phyloP scores from a whole-genome alignment of 371 early-diverging fungal genomes.

The Mortierella sp. region DNA sequence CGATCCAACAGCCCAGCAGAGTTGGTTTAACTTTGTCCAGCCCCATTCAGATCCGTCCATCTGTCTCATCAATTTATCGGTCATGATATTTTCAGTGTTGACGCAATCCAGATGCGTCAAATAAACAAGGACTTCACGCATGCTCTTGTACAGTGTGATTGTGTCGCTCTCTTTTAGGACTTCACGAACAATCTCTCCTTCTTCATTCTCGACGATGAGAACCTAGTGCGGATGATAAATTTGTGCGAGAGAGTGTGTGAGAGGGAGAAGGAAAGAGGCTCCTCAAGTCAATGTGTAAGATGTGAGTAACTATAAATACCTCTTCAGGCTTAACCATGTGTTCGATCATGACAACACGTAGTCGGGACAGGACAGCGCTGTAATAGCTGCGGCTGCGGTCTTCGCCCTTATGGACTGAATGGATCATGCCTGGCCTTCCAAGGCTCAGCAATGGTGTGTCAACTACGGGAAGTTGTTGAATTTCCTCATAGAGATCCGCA shows the following conservation, averaged over 20 bases:
- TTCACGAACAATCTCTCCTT: conserved; percentile 99
- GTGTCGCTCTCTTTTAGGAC: conserved; percentile 98
- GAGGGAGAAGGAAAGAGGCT: conserved; percentile 16
- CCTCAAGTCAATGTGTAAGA: too few species aligned
- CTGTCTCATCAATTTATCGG: conserved; percentile 90
- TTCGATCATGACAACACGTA: conserved; percentile 96
- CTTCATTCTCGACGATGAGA: conserved; percentile 99
- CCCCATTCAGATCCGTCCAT: conserved; percentile 96
- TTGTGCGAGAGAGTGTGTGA: not conserved
- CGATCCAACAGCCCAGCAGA: conserved; percentile 99
- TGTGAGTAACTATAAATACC: conserved; percentile 78
- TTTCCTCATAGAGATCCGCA: conserved; percentile 85
- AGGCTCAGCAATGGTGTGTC: conserved; percentile 60
- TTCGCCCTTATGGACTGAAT: conserved; percentile 5
- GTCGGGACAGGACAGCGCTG: conserved; percentile 77
- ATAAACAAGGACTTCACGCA: conserved; percentile 98
- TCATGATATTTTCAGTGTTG: conserved; percentile 96
- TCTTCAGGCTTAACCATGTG: conserved; percentile 98
- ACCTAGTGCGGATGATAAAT: conserved; percentile 64
- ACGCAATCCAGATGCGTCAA: conserved; percentile 94
- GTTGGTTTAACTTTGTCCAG: conserved; percentile 96
- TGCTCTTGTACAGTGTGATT: conserved; percentile 97
- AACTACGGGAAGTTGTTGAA: conserved; percentile 66
- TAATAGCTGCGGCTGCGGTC: conserved; percentile 67
- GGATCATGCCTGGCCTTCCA: conserved; percentile 15